These are phyloP conservation scores for Trichoderma sp. DNA, from an alignment of 2,329 filamentous ascomycete genomes.

Conservation along the genomic window DNA sequence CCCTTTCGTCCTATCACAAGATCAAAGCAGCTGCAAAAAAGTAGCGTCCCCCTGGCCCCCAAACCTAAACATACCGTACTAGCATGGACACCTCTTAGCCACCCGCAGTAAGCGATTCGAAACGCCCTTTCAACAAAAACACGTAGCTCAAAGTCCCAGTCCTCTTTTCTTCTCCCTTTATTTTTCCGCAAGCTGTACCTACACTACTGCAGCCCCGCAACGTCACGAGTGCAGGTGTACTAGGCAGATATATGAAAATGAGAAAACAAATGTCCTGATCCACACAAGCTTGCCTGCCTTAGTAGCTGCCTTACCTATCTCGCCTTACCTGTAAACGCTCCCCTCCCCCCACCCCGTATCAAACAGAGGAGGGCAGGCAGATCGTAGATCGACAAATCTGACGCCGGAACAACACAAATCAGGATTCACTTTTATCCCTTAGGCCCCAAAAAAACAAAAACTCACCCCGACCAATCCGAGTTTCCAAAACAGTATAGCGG, in stretches of 20 bases:
- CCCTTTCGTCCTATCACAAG: not conserved
- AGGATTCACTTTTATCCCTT: not conserved
- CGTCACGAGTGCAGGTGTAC: not conserved
- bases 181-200: not conserved
- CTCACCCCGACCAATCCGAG: not conserved
- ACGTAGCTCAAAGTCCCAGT: not conserved
- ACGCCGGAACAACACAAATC: not conserved
- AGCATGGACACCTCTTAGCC: not conserved
- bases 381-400: slow-evolving; percentile 8
- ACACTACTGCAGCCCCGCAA: not conserved
- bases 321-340: not conserved
- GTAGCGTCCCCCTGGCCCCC: not conserved
- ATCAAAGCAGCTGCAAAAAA: not conserved
- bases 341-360: not conserved
- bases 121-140: not conserved
- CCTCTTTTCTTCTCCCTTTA: no score
- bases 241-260: not conserved
- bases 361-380: not conserved
- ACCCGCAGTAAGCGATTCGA: not conserved
- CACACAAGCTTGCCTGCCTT: not conserved
- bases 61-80: not conserved
- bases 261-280: not conserved
- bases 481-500: slow-evolving; percentile 19
- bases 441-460: not conserved
- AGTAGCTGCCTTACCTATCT: not conserved